Base-by-base conservation (phyloP, 2,329 filamentous ascomycete species). In the Cadophora luteo-olivacea region DNA sequence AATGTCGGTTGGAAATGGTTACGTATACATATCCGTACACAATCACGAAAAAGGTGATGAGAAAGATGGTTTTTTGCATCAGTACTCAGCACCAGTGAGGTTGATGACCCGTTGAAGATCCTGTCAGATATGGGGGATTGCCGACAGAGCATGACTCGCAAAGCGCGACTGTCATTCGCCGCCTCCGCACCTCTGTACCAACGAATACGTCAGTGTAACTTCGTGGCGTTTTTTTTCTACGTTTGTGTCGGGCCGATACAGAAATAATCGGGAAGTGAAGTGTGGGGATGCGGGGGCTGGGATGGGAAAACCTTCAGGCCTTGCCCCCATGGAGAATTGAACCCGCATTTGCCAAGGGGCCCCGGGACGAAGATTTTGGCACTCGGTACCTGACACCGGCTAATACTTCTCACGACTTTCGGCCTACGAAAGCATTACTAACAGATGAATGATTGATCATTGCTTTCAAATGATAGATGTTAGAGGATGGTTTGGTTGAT, bases 231-330 rank as follows among this genome's bases (percentile, higher is more conserved):
- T 38, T 25, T 33, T 22, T 2, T 60, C 7, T 29, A 25, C 24
- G 12, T 22, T 5, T 41, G 14, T 41, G n/a, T 60, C 55, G 55
- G 55, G 22, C 55, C 55, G 55, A 60, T 38, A 60, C n/a, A 4
- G 38, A 41, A 55, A 36, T 33, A 9, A 16, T 7, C 16, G n/a
- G n/a, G n/a, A 22, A 38, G 9, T 58, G 54, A 36, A 38, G 33
- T 60, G 55, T 38, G 55, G 55, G 36, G 55, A 41, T 60, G 55
- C 36, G 55, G 55, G 55, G 55, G 7, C 33, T 60, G 54, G 54
- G 55, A 36, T 41, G 55, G 29, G 8, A 41, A 41, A 58, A 32
- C 19, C 32, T 38, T 32, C 33, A 38, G 32, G 16, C 54, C 19
- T 41, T 60, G 12, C 38, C 55, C 55, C 55, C 54, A 45, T 41